Evolutionary conservation across 106 monocot genomes (phyloP).

Genomic region (Allium sativum): DNA sequence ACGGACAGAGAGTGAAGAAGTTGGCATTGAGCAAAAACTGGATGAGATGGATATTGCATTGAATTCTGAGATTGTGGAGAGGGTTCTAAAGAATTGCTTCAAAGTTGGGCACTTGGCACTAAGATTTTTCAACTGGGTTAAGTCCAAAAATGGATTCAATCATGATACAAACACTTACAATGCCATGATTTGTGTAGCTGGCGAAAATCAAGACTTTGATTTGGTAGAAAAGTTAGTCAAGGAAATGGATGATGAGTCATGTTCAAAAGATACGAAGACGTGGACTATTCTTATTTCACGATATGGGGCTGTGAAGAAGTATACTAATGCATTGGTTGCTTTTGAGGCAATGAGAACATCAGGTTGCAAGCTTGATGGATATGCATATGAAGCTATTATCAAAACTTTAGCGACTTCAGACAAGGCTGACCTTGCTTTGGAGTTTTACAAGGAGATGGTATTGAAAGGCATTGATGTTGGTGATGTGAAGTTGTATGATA

Average conservation of each 20-base stretch:
- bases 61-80: conserved; percentile 47
- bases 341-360: conserved; percentile 59
- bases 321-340: conserved; percentile 40
- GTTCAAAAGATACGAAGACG: conserved; percentile 51
- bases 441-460: conserved; percentile 81
- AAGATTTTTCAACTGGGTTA: conserved; percentile 71
- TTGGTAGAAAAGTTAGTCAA: conserved; percentile 45
- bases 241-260: conserved; percentile 51
- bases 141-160: conserved; percentile 23
- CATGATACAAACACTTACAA: conserved; percentile 63
- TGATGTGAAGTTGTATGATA: conserved; percentile 19
- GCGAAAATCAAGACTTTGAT: conserved; percentile 47
- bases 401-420: conserved; percentile 24
- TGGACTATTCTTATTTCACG: conserved; percentile 69
- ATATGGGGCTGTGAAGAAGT: conserved; percentile 46
- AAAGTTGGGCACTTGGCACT: conserved; percentile 46
- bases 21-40: conserved; percentile 31
- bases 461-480: conserved; percentile 21
- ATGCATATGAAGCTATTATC: conserved; percentile 37
- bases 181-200: conserved; percentile 65
- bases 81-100: conserved; percentile 74
- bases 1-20: conserved; percentile 11
- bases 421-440: conserved; percentile 57
- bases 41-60: conserved; percentile 22
- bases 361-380: conserved; percentile 29